Percentiles rank a stretch among this genome's conserved stretches.
phyloP scores from a whole-genome alignment of 2,329 filamentous ascomycete species.

The Sarocladium kiliense region DNA sequence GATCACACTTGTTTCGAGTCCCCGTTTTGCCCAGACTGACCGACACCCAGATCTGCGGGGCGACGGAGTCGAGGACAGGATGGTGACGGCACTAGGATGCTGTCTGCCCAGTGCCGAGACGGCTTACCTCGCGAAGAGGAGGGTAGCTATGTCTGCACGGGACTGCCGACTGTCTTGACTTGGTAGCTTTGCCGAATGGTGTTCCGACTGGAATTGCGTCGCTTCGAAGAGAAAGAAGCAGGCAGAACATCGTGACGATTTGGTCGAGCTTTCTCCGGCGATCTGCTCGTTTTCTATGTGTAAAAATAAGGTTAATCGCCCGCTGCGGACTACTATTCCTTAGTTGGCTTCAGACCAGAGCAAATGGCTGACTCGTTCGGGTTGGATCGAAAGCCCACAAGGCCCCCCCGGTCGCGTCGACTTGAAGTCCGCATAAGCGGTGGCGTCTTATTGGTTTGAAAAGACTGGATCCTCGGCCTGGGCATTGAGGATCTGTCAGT shows the following conservation, averaged over 20 bases:
- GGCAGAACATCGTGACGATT: not conserved
- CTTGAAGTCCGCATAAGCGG: not conserved
- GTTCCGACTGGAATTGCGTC: no score
- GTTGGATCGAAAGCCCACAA: not conserved
- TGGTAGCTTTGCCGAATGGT: no score
- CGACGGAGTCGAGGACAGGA: not conserved
- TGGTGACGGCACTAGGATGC: not conserved
- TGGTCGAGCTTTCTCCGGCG: no score
- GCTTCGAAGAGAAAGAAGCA: not conserved
- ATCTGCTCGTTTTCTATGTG: no score
- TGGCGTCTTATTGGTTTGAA: not conserved
- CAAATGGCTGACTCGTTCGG: not conserved
- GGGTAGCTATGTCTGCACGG: not conserved
- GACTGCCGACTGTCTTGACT: not conserved
- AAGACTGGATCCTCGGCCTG: not conserved
- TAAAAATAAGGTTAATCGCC: slow-evolving; percentile 1
- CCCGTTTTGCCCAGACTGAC: slow-evolving; percentile 5
- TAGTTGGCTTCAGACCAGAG: not conserved
- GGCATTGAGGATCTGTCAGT: not conserved
- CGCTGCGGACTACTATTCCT: not conserved
- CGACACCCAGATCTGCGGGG: not conserved
- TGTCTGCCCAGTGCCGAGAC: slow-evolving; percentile 1
- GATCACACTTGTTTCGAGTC: slow-evolving; percentile 1
- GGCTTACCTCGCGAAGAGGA: not conserved
- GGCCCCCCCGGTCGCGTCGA: no score